phyloP scores from a whole-genome alignment of 768 basidiomycete species.

The Lactarius quietus region DNA sequence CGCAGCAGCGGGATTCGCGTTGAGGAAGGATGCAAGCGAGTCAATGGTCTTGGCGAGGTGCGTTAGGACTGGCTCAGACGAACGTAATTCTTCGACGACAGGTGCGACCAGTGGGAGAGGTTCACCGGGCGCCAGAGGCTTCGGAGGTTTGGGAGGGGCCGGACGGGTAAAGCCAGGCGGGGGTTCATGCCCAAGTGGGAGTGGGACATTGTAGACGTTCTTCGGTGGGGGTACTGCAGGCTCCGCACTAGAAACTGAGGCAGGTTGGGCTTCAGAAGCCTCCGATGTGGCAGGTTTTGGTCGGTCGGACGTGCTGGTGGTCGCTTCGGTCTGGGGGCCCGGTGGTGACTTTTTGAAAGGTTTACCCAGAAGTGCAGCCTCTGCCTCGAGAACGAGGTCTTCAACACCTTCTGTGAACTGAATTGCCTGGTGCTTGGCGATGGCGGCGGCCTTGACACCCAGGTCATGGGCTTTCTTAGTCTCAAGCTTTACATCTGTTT shows the following conservation, averaged over 20 bases:
- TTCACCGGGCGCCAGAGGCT: slow-evolving; percentile 33
- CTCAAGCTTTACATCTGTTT: slow-evolving; percentile 45
- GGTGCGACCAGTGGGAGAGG: slow-evolving; percentile 80
- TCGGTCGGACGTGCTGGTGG: slow-evolving; percentile 29
- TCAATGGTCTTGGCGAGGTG: slow-evolving; percentile 94
- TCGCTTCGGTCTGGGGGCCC: slow-evolving; percentile 27
- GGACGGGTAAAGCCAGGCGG: slow-evolving; percentile 84
- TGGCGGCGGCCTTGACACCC: slow-evolving; percentile 39
- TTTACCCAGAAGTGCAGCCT: slow-evolving; percentile 59
- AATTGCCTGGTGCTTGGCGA: slow-evolving; percentile 43
- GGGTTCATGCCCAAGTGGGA: slow-evolving; percentile 93
- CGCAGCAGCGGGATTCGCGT: slow-evolving; percentile 63
- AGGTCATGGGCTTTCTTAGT: slow-evolving; percentile 33
- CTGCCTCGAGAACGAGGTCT: slow-evolving; percentile 67
- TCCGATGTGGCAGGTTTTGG: slow-evolving; percentile 30
- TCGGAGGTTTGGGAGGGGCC: slow-evolving; percentile 43
- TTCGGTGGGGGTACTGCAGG: slow-evolving; percentile 29
- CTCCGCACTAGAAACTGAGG: slow-evolving; percentile 20
- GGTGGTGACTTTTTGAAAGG: slow-evolving; percentile 30
- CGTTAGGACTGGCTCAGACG: slow-evolving; percentile 87
- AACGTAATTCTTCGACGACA: slow-evolving; percentile 61
- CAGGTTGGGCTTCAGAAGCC: slow-evolving; percentile 29
- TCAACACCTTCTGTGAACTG: slow-evolving; percentile 61
- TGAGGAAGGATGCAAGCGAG: slow-evolving; percentile 79
- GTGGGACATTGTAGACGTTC: slow-evolving; percentile 59